These are phyloP conservation scores for Berkeleyomyces basicola DNA, from an alignment of 2,329 filamentous ascomycete genomes.

Conservation along the genomic window DNA sequence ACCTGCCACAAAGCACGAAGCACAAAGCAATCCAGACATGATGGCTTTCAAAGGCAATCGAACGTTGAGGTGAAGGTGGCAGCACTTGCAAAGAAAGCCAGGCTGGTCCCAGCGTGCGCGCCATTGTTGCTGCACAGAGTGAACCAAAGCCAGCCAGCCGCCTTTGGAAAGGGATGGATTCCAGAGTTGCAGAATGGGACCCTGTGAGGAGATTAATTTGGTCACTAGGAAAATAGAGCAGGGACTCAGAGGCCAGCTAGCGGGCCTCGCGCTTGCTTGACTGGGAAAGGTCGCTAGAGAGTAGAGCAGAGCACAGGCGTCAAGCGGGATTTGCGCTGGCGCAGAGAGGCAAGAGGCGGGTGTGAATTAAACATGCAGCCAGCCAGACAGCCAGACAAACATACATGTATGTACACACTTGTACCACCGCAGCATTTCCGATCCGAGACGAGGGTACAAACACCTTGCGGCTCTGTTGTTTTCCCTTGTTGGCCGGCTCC, in stretches of 20 bases:
- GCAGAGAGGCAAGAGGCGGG: no score
- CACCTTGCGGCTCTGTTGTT: background rate
- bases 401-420: background rate
- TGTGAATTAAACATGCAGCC: background rate
- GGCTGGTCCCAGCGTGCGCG: background rate
- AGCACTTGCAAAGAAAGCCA: background rate
- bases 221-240: background rate
- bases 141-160: background rate
- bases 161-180: background rate
- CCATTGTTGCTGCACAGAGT: background rate
- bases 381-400: background rate
- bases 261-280: background rate
- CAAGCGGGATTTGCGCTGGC: background rate
- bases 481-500: no score
- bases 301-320: background rate
- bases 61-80: background rate
- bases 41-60: background rate
- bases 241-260: background rate
- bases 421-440: background rate
- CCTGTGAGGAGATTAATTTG: constrained; percentile 1
- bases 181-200: no score
- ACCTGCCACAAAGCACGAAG: background rate
- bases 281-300: background rate
- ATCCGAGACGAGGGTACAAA: background rate
- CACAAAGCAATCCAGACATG: background rate